These are phyloP conservation scores for Rhodomyrtus psidioides DNA, from an alignment of 441 rosid species.

Conservation along the genomic window DNA sequence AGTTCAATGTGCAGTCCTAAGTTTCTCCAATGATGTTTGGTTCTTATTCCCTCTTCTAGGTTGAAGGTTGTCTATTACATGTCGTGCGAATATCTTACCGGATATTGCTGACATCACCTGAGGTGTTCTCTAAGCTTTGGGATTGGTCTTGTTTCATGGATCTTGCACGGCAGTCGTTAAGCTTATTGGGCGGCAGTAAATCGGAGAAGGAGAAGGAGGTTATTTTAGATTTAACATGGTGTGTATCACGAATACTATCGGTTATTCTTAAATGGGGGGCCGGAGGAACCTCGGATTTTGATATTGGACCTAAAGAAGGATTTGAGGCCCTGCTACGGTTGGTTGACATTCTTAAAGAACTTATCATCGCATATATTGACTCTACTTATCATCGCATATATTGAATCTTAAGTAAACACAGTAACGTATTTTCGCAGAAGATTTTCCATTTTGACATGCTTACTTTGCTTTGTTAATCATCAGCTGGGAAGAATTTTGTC, in stretches of 20 bases:
- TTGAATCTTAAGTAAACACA: background rate
- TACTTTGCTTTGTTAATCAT: conserved; percentile 6
- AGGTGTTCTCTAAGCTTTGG: conserved; percentile 73
- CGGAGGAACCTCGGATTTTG: conserved; percentile 34
- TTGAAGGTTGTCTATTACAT: conserved; percentile 25
- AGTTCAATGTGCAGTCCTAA: background rate
- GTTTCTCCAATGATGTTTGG: background rate
- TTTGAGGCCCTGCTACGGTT: conserved; percentile 73
- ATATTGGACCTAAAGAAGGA: conserved; percentile 51
- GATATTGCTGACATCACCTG: conserved; percentile 48
- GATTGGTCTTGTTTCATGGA: conserved; percentile 92
- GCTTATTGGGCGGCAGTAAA: conserved; percentile 14
- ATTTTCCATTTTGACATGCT: background rate
- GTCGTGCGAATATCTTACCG: conserved; percentile 64
- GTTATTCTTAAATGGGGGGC: conserved; percentile 50
- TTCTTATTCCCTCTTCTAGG: background rate
- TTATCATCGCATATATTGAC: background rate
- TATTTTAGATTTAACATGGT: conserved; percentile 66
- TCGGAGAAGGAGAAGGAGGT: conserved; percentile 29
- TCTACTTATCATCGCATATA: too few species aligned
- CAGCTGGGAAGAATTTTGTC: conserved; percentile 91
- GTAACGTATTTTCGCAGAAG: conserved; percentile 1
- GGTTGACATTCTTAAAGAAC: conserved; percentile 7
- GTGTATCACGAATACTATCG: conserved; percentile 50
- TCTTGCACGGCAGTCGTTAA: conserved; percentile 27